phyloP scores from a whole-genome alignment of 106 monocot genomes.

The Dioscorea dumetorum region DNA sequence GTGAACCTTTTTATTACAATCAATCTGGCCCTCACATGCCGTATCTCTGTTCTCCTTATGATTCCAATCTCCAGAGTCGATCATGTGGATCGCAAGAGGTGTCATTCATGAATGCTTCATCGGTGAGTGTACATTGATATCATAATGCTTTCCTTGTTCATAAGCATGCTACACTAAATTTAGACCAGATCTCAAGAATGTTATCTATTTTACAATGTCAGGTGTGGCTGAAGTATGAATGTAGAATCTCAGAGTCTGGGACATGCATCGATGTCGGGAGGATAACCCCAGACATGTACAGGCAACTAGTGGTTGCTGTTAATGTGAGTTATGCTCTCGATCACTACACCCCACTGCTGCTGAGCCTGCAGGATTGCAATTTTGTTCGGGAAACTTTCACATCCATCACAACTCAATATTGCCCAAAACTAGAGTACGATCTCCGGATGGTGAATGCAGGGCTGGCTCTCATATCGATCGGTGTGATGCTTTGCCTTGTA shows the following conservation, averaged over 20 bases:
- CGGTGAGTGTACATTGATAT: conserved; percentile 21
- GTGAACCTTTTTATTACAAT: conserved; percentile 34
- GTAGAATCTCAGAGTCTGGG: conserved; percentile 36
- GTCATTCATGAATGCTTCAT: conserved; percentile 55
- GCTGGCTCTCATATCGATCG: conserved; percentile 39
- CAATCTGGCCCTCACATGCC: conserved; percentile 61
- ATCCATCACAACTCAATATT: conserved; percentile 32
- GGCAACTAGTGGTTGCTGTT: conserved; percentile 39
- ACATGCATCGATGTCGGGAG: conserved; percentile 36
- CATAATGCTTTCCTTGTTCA: not conserved
- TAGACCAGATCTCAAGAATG: not conserved
- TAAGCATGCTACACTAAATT: too few relatives aligned
- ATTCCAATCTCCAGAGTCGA: conserved; percentile 34
- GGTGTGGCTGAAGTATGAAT: conserved; percentile 68
- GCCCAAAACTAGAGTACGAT: conserved; percentile 37
- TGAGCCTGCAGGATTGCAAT: conserved; percentile 59
- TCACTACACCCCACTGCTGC: conserved; percentile 51
- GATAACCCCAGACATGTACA: conserved; percentile 50
- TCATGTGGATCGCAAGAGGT: conserved; percentile 45
- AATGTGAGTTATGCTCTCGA: conserved; percentile 73
- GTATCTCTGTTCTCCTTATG: conserved; percentile 68
- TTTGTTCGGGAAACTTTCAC: conserved; percentile 61
- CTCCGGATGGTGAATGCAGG: conserved; percentile 44
- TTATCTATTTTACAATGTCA: conserved; percentile 10
- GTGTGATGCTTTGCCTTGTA: conserved; percentile 56